Evolutionary conservation across 208 protist genomes (phyloP), one percentile per base, ranked within the genome.

Genomic region (Spongospora subterranea): DNA sequence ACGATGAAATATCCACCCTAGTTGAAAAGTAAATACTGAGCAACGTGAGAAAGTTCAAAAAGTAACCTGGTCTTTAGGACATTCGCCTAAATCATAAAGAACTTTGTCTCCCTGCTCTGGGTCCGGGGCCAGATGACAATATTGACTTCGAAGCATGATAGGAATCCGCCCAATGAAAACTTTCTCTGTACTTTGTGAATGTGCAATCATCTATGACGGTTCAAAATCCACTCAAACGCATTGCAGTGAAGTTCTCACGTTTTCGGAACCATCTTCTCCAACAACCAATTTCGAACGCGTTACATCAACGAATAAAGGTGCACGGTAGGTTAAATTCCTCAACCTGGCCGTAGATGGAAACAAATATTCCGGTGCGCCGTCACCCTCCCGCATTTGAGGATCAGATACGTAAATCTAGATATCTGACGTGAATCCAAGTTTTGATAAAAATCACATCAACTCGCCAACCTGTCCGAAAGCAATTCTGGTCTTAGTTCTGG

Each of bases 1-100:
- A 99, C 96, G 38, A 99, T 95, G 93, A 99, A 99, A 92, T 99
- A 99, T 71, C 98, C 98, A 54, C 98, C 98, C 91, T 93, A 90
- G 45, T 89, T 91, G 46, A 64, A 82, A 60, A 60, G 6, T 90
- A 29, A 89, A 20, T 91, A 45, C 20, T 32, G 43, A 43, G 35
- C 71, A 77, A 46, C 29, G 77, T 24, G 32, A 43, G 38, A n/a
- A 29, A 93, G 40, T 41, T 71, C 40, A 29, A 43, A 32, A 29
- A 6, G n/a, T 11, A 64, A 94, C 94, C 89, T 96, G 95, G 92
- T 98, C 97, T 71, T 96, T 96, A 39, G 95, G 94, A 93, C 98
- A 99, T 94, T 99, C 97, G 35, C 97, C 97, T 0, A 97, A 46
- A 0, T 94, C 88, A 29, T 93, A 91, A 0, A 98, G 90, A 50